Evolutionary conservation across 768 basidiomycete genomes (phyloP).

Genomic region (Amyloporia xantha): DNA sequence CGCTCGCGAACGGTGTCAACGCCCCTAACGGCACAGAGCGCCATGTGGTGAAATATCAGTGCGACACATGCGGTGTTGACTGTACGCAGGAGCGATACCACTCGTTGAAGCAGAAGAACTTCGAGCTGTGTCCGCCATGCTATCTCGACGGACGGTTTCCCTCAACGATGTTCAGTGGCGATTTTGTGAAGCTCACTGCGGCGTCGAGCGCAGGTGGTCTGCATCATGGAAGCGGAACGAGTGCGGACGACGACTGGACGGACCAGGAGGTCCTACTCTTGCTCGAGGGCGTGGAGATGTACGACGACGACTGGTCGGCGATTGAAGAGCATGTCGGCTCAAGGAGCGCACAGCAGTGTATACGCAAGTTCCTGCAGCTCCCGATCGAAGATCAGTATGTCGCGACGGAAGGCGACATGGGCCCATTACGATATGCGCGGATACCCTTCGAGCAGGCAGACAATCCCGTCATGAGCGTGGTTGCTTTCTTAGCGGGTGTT

Average conservation of each 20-base stretch:
- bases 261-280: constrained; percentile 86
- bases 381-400: constrained; percentile 97
- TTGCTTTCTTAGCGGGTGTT: constrained; percentile 92
- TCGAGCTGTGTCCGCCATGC: constrained; percentile 86
- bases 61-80: constrained; percentile 94
- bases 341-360: constrained; percentile 88
- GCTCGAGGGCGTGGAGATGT: constrained; percentile 97
- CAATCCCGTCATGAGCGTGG: constrained; percentile 98
- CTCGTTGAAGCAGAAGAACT: constrained; percentile 86
- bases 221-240: constrained; percentile 32
- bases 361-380: constrained; percentile 89
- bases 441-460: constrained; percentile 93
- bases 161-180: constrained; percentile 91
- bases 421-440: constrained; percentile 65
- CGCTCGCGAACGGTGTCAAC: constrained; percentile 49
- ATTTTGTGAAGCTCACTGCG: constrained; percentile 82
- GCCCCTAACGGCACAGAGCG: constrained; percentile 39
- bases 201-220: constrained; percentile 24
- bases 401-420: constrained; percentile 67
- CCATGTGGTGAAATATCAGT: constrained; percentile 53
- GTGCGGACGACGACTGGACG: constrained; percentile 69
- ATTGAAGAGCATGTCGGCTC: constrained; percentile 93
- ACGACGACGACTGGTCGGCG: constrained; percentile 92
- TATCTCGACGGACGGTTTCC: constrained; percentile 98
- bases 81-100: constrained; percentile 88